Conservation (phyloP, 129 eudicot genomes). For the Artemisia annua region DNA sequence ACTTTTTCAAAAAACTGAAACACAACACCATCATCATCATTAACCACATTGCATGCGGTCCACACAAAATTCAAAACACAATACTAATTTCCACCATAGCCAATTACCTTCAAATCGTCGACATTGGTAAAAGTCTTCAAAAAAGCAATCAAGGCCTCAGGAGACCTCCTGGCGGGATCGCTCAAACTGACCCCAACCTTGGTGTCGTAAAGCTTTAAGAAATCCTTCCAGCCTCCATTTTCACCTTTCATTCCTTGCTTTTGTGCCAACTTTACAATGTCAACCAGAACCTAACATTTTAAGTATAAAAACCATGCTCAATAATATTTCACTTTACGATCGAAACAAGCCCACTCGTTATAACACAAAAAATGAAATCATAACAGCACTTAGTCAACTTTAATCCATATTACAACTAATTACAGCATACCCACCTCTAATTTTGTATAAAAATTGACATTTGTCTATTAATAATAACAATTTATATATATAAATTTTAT, state of each 20-base stretch:
- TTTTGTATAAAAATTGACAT: neutral
- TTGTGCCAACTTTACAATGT: constrained; percentile 81
- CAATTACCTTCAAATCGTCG: constrained; percentile 60
- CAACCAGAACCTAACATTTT: constrained; percentile 57
- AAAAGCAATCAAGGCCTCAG: constrained; percentile 60
- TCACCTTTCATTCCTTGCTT: constrained; percentile 74
- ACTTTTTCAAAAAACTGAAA: constrained; percentile 65
- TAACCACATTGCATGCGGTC: neutral
- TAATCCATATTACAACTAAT: neutral
- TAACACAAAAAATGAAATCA: too few relatives aligned
- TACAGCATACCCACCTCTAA: neutral
- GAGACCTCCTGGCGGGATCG: constrained; percentile 76
- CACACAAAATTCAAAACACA: neutral
- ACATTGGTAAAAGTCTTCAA: constrained; percentile 58
- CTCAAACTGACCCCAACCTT: constrained; percentile 74
- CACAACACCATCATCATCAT: neutral
- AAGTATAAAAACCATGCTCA: neutral
- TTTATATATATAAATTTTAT: neutral
- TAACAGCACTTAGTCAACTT: too few relatives aligned
- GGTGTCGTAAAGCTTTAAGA: constrained; percentile 59
- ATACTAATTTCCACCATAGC: too few relatives aligned
- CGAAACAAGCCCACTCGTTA: too few relatives aligned
- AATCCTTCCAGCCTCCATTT: constrained; percentile 90
- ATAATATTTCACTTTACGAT: too few relatives aligned
- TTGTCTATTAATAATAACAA: neutral